Percentiles rank a stretch among this genome's conserved stretches.
phyloP scores from a whole-genome alignment of 192 early-diverging fungal species.

The Gamsiella multidivaricata region DNA sequence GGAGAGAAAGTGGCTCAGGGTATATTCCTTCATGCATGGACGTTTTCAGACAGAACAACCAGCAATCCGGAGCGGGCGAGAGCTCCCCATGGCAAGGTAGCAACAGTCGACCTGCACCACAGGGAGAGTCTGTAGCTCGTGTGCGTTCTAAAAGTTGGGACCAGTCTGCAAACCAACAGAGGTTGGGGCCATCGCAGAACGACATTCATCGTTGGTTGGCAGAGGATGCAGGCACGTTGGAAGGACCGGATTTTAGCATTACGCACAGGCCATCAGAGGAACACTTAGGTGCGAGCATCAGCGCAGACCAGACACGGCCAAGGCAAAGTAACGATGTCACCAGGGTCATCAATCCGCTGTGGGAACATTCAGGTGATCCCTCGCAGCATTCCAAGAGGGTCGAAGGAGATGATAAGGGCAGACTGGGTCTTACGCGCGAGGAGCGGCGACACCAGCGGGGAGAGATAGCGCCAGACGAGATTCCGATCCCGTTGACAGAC shows the following conservation, averaged over 20 bases:
- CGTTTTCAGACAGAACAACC: constrained; percentile 18
- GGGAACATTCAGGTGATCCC: neutral
- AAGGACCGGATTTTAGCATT: constrained; percentile 22
- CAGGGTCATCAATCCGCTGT: constrained; percentile 1
- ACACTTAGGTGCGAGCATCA: neutral
- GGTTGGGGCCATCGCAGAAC: constrained; percentile 27
- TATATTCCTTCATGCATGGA: constrained; percentile 46
- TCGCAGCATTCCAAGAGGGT: neutral
- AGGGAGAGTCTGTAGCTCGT: neutral
- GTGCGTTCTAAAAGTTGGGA: constrained; percentile 46
- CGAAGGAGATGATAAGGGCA: neutral
- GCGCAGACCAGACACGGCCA: neutral
- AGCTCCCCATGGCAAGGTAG: neutral
- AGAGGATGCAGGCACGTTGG: constrained; percentile 30
- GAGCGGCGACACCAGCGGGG: constrained; percentile 4
- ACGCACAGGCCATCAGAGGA: neutral
- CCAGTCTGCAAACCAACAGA: neutral
- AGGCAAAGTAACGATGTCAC: constrained; percentile 16
- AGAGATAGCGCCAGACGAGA: constrained; percentile 29
- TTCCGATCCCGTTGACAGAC: neutral
- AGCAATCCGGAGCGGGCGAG: neutral
- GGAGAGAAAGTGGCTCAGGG: neutral
- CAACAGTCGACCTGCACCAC: neutral
- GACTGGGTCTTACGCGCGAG: neutral
- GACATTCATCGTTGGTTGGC: constrained; percentile 49